phyloP scores from a whole-genome alignment of 495 filamentous ascomycete genomes.

The Clohesyomyces aquaticus region DNA sequence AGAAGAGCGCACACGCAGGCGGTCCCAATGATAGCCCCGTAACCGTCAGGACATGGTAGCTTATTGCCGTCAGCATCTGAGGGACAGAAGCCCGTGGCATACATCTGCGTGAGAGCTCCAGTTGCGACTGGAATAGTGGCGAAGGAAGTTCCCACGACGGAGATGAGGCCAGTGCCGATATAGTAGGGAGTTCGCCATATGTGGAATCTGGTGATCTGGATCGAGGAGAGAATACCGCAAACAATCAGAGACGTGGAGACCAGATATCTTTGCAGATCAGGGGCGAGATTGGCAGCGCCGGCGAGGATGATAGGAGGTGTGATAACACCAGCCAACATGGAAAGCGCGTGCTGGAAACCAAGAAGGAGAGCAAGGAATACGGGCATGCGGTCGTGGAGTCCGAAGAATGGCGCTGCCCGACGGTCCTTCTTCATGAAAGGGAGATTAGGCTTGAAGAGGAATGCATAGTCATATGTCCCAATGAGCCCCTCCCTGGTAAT shows the following conservation, averaged over 20 bases:
- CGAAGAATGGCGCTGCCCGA: conserved; percentile 79
- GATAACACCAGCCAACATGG: conserved; percentile 70
- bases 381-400: conserved; percentile 81
- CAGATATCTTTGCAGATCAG: conserved; percentile 71
- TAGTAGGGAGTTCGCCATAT: conserved; percentile 81
- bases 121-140: conserved; percentile 82
- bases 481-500: conserved; percentile 69
- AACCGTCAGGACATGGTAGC: conserved; percentile 81
- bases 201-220: conserved; percentile 87
- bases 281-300: conserved; percentile 68
- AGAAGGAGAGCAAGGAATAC: conserved; percentile 74
- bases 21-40: conserved; percentile 84
- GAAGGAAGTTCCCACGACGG: conserved; percentile 88
- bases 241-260: conserved; percentile 90
- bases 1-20: conserved; percentile 69
- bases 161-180: conserved; percentile 85
- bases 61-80: conserved; percentile 62
- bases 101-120: conserved; percentile 83
- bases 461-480: conserved; percentile 84
- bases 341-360: conserved; percentile 70
- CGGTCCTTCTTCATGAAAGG: conserved; percentile 76
- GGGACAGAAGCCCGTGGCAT: conserved; percentile 77
- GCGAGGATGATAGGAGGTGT: conserved; percentile 80
- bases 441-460: conserved; percentile 75
- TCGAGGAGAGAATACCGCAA: conserved; percentile 73